Percentiles rank a stretch among this genome's conserved stretches.
Evolutionary conservation across 306 rosid genomes (phyloP).

Genomic region (Pueraria montana): DNA sequence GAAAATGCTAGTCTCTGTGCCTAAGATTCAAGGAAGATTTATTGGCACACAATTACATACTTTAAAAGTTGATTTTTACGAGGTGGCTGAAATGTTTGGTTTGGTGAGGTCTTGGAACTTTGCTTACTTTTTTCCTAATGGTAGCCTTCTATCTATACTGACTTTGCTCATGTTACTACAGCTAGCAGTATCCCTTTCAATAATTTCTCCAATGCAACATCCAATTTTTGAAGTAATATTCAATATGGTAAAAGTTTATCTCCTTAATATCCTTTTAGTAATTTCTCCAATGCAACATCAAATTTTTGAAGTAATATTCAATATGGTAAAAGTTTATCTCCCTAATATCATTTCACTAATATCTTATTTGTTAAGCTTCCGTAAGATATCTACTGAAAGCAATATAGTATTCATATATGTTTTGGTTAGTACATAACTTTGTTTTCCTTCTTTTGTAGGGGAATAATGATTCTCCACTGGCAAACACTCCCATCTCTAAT

Average conservation of each 20-base stretch:
- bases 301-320: constrained; percentile 28
- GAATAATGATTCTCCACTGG: background rate
- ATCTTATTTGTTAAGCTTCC: too few relatives aligned
- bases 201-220: constrained; percentile 41
- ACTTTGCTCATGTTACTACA: constrained; percentile 30
- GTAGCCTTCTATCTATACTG: background rate
- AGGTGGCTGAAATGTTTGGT: constrained; percentile 21
- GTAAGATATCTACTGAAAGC: too few relatives aligned
- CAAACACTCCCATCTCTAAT: background rate
- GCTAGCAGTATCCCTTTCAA: constrained; percentile 38
- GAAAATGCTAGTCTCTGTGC: constrained; percentile 12
- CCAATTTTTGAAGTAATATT: constrained; percentile 36
- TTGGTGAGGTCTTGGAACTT: constrained; percentile 2
- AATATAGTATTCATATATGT: background rate
- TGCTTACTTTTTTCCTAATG: background rate
- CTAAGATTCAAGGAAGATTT: constrained; percentile 24
- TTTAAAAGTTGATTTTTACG: background rate
- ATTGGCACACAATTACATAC: background rate
- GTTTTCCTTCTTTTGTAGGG: constrained; percentile 35
- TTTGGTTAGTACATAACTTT: constrained; percentile 18
- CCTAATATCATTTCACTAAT: too few relatives aligned
- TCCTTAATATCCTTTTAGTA: background rate
- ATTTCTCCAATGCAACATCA: constrained; percentile 42
- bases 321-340: constrained; percentile 34
- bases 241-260: constrained; percentile 35